Evolutionary conservation across 164 flowering plant species (phyloP).

Genomic region (Cinnamomum chago): DNA sequence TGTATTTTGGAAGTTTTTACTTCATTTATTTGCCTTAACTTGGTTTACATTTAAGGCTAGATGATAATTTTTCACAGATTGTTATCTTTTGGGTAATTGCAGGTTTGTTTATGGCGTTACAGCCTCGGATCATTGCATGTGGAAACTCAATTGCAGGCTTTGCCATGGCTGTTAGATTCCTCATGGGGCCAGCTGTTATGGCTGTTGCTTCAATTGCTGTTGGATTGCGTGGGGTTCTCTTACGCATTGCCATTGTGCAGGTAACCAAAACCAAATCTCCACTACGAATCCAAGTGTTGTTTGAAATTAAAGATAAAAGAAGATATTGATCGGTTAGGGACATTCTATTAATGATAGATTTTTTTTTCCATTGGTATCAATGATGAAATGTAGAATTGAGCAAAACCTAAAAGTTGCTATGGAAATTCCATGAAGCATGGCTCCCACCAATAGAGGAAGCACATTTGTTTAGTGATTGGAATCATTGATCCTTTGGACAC

Average conservation of each 20-base stretch:
- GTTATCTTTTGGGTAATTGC: slow-evolving; percentile 13
- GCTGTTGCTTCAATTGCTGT: slow-evolving; percentile 78
- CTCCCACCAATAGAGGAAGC: no score
- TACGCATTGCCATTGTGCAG: slow-evolving; percentile 86
- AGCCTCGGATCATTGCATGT: slow-evolving; percentile 84
- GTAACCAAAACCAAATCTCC: slow-evolving; percentile 21
- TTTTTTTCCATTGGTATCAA: neutral
- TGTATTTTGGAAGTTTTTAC: neutral
- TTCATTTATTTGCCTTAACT: no score
- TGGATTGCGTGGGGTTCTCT: slow-evolving; percentile 65
- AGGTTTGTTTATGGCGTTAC: slow-evolving; percentile 97
- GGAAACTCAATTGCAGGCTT: slow-evolving; percentile 74
- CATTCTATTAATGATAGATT: neutral
- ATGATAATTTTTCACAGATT: neutral
- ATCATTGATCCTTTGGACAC: no score
- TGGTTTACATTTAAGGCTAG: no score
- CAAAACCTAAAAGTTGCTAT: no score
- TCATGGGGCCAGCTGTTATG: slow-evolving; percentile 84
- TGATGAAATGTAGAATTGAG: neutral
- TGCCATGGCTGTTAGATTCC: slow-evolving; percentile 77
- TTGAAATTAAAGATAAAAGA: no score
- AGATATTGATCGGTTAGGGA: neutral
- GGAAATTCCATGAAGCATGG: no score
- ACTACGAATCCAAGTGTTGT: neutral
- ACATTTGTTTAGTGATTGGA: no score